Evolutionary conservation across 208 protist species (phyloP).

Genomic region (Trypanosoma scelopori): DNA sequence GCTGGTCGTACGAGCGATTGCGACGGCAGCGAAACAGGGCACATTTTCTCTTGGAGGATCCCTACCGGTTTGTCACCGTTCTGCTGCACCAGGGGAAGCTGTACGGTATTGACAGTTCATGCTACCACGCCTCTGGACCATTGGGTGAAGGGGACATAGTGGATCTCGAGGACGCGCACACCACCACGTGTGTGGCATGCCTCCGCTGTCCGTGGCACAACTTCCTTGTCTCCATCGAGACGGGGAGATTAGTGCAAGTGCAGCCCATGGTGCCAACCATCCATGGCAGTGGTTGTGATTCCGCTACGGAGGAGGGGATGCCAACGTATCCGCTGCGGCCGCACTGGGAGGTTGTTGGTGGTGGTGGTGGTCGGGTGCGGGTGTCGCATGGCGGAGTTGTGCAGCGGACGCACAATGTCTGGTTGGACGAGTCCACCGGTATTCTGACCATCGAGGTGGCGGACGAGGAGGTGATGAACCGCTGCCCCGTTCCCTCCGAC

Average conservation of each 20-base stretch:
- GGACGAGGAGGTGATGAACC: slow-evolving; percentile 45
- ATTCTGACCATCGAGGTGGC: slow-evolving; percentile 78
- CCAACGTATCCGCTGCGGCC: slow-evolving; percentile 44
- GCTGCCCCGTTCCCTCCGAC: slow-evolving; percentile 63
- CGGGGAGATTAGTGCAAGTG: slow-evolving; percentile 57
- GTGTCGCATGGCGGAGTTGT: slow-evolving; percentile 31
- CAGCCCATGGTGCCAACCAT: slow-evolving; percentile 10
- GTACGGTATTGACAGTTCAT: slow-evolving; percentile 81
- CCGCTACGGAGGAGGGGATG: background rate
- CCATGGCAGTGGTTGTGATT: background rate
- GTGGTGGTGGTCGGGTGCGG: slow-evolving; percentile 33
- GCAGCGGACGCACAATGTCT: slow-evolving; percentile 69
- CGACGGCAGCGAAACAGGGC: slow-evolving; percentile 68
- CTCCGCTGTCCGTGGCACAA: slow-evolving; percentile 82
- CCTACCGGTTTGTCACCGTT: slow-evolving; percentile 82
- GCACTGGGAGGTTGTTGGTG: slow-evolving; percentile 24
- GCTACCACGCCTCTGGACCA: slow-evolving; percentile 81
- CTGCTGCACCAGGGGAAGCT: slow-evolving; percentile 55
- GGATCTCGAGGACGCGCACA: slow-evolving; percentile 66
- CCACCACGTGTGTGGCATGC: slow-evolving; percentile 42
- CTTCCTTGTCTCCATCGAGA: slow-evolving; percentile 77
- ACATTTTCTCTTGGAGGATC: slow-evolving; percentile 83
- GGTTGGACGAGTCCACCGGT: slow-evolving; percentile 62
- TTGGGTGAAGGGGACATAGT: slow-evolving; percentile 80
- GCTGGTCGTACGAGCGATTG: slow-evolving; percentile 77